Conservation (phyloP, 371 early-diverging fungal genomes). For the Apophysomyces elegans region DNA sequence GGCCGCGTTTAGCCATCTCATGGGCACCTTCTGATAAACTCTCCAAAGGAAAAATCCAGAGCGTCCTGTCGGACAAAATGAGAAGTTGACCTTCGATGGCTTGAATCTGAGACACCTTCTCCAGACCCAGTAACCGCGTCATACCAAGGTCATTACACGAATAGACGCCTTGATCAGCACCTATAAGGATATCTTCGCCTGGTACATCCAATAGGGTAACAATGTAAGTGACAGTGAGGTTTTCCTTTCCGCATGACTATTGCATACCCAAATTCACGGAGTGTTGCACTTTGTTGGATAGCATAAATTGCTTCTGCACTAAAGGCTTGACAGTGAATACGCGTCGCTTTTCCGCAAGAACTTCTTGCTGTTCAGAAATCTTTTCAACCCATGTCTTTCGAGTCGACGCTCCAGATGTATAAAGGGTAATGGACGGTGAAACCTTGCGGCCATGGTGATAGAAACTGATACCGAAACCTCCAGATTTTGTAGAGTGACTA, state of each 20-base stretch:
- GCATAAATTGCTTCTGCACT: slow-evolving; percentile 16
- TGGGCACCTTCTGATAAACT: slow-evolving; percentile 52
- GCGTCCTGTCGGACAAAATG: slow-evolving; percentile 69
- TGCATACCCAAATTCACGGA: slow-evolving; percentile 18
- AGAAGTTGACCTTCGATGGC: slow-evolving; percentile 74
- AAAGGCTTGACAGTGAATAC: slow-evolving; percentile 56
- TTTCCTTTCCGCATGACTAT: not conserved
- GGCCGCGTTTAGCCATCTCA: slow-evolving; percentile 58
- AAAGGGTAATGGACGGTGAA: slow-evolving; percentile 64
- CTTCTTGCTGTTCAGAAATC: slow-evolving; percentile 66
- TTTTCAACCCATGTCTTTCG: slow-evolving; percentile 83
- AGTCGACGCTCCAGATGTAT: slow-evolving; percentile 72
- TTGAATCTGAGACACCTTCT: slow-evolving; percentile 82
- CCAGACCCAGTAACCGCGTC: slow-evolving; percentile 66
- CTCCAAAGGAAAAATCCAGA: slow-evolving; percentile 77
- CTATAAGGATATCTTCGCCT: slow-evolving; percentile 25
- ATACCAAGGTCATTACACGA: slow-evolving; percentile 16
- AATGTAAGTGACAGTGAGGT: no score
- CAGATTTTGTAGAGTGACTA: slow-evolving; percentile 25
- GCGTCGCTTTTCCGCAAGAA: slow-evolving; percentile 21
- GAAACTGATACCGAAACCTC: slow-evolving; percentile 66
- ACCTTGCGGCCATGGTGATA: slow-evolving; percentile 80
- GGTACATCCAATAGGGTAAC: not conserved
- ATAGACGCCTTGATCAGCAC: slow-evolving; percentile 46
- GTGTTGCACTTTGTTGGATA: slow-evolving; percentile 25